A percentile compares a stretch with the other conserved stretches of the same genome.
Conservation (phyloP, 768 basidiomycete genomes). For the Symmetrospora coprosmae region DNA sequence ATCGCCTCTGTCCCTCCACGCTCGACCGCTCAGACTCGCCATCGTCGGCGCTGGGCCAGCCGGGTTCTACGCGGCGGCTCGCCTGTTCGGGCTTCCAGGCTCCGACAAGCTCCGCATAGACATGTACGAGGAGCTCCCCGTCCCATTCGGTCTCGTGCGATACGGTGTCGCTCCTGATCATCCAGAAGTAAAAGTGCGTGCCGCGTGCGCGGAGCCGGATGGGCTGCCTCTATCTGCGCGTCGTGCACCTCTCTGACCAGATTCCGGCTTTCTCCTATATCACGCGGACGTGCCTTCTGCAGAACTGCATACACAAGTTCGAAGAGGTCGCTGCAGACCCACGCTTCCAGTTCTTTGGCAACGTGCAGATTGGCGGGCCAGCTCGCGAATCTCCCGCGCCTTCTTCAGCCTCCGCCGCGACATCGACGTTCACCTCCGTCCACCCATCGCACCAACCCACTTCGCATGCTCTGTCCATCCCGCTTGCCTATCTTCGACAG, state of each 20-base stretch:
- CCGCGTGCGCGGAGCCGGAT: too few species aligned
- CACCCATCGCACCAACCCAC: conserved; percentile 44
- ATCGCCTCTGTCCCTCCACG: too few species aligned
- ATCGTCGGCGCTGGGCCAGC: conserved; percentile 90
- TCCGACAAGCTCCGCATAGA: conserved; percentile 49
- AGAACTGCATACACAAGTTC: conserved; percentile 97
- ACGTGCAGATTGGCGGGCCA: conserved; percentile 44
- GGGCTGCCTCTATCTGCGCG: background rate
- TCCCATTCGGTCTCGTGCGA: conserved; percentile 83
- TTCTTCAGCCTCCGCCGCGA: conserved; percentile 40
- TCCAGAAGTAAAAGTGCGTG: conserved; percentile 80
- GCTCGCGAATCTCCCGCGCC: conserved; percentile 3
- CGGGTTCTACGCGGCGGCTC: conserved; percentile 84
- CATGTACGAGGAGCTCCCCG: conserved; percentile 81
- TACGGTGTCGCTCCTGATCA: conserved; percentile 98
- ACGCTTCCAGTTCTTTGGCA: conserved; percentile 80
- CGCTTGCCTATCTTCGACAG: conserved; percentile 49
- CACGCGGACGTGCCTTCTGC: conserved; percentile 1
- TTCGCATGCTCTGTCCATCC: conserved; percentile 41
- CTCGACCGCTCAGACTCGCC: conserved; percentile 53
- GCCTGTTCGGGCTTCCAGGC: conserved; percentile 46
- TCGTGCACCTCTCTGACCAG: background rate
- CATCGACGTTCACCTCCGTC: conserved; percentile 27
- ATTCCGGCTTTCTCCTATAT: conserved; percentile 1
- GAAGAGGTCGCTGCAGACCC: conserved; percentile 63